Evolutionary conservation across 331 rosid species (phyloP), one percentile per base, ranked within the genome.

Genomic region (Malus hybrid): DNA sequence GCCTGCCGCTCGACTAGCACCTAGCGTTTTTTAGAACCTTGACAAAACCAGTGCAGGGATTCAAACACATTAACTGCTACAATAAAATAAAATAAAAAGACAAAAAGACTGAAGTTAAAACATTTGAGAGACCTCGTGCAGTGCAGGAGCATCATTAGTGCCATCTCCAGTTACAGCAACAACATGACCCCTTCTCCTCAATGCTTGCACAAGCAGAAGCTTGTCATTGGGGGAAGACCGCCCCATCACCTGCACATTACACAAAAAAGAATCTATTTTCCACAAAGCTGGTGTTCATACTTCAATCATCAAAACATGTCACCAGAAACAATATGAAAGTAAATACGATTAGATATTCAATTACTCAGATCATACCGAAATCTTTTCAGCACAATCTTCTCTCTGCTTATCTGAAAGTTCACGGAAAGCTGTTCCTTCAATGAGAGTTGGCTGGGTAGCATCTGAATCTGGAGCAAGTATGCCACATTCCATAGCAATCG

Each of bases 81-180:
- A 68, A 63, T 16, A 70, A 30, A 29, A 60, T 48, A 52, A 50
- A 11, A 18, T 20, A 20, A 75, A 52, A 58, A 53, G 67, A 65
- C 24, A 58, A 62, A n/a, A 53, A 63, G 55, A 46, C 50, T 4
- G 32, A 83, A 16, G 46, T 67, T 58, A 48, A 69, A 34, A 34
- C n/a, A 22, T 67, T 33, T 61, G 68, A n/a, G 68, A 63, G 77
- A 93, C 98, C 98, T 93, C 98, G 66, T 93, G 97, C 18, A 93
- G 81, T 60, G 98, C 98, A 22, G 98, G 97, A 80, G 98, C 98
- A 79, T 93, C 98, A 73, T 93, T 93, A 26, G 98, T 91, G 80
- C 98, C 98, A 79, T 93, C 98, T 74, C 98, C 98, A 44, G 97
- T 93, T 36, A 93, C 98, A 70, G 98, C 98, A 82, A 93, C 97